Conservation (phyloP, 257 asterid genomes). For the Sherardia arvensis region DNA sequence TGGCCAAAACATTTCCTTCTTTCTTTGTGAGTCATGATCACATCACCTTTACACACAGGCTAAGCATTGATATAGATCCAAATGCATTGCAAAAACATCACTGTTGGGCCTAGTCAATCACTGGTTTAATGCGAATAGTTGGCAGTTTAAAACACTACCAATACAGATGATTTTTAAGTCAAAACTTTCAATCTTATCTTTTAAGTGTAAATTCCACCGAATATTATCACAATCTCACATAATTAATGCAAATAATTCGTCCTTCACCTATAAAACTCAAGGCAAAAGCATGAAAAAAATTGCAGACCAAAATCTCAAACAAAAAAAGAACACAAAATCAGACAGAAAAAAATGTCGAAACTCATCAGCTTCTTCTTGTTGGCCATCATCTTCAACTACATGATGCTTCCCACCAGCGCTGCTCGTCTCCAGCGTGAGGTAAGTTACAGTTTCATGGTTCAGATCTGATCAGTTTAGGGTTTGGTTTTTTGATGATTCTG, state of each 20-base stretch:
- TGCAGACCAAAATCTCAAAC: neutral
- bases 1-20: no score
- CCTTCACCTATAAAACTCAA: neutral
- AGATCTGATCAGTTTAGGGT: no score
- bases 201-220: neutral
- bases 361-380: neutral
- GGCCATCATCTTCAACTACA: slow-evolving; percentile 2
- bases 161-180: no score
- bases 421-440: slow-evolving; percentile 9
- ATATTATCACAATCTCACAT: neutral
- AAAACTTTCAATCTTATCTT: neutral
- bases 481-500: no score
- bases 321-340: neutral
- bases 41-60: no score
- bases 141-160: no score
- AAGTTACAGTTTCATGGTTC: no score
- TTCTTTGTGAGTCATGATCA: no score
- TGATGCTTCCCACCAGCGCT: neutral
- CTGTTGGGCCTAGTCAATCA: no score
- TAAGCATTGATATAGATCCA: no score
- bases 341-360: slow-evolving; percentile 1
- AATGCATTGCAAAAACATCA: no score
- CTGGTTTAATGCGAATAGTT: no score
- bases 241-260: neutral
- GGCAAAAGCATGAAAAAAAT: neutral